Evolutionary conservation across 148 eudicot species (phyloP).

Genomic region (Cornus controversa): DNA sequence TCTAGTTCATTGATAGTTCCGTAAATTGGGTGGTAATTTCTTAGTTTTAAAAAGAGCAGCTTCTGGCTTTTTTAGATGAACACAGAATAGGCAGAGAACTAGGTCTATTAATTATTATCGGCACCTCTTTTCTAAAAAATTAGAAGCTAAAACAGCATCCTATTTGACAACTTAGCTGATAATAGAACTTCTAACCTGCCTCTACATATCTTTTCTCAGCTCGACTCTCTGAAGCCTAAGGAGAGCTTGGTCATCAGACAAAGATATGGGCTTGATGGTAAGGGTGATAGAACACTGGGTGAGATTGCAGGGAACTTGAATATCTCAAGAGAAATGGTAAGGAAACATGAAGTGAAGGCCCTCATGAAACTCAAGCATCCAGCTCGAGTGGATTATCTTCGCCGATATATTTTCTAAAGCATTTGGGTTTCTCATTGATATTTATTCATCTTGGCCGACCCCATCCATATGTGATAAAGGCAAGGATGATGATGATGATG

Average conservation of each 20-base stretch:
- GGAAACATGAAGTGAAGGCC: conserved; percentile 93
- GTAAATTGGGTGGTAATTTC: not conserved
- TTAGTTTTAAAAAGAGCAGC: not conserved
- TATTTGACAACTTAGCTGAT: not conserved
- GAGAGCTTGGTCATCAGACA: conserved; percentile 96
- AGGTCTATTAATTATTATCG: too few species aligned
- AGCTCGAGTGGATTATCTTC: conserved; percentile 79
- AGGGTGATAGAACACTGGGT: conserved; percentile 85
- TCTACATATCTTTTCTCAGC: conserved; percentile 42
- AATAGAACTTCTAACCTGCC: not conserved
- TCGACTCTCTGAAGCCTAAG: conserved; percentile 94
- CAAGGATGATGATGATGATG: too few species aligned
- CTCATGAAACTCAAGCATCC: conserved; percentile 97
- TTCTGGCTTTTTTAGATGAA: not conserved
- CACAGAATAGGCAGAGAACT: not conserved
- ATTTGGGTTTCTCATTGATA: not conserved
- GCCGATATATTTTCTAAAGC: conserved; percentile 52
- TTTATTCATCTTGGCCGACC: too few species aligned
- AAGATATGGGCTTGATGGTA: conserved; percentile 95
- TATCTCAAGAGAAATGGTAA: conserved; percentile 94
- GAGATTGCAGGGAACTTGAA: conserved; percentile 90
- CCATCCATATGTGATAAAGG: too few species aligned
- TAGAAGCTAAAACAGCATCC: too few species aligned
- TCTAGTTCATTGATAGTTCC: not conserved
- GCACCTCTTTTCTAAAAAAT: not conserved